Evolutionary conservation across 2,329 filamentous ascomycete species (phyloP), one percentile per base, ranked within the genome.

Genomic region (Alternaria incomplexa): DNA sequence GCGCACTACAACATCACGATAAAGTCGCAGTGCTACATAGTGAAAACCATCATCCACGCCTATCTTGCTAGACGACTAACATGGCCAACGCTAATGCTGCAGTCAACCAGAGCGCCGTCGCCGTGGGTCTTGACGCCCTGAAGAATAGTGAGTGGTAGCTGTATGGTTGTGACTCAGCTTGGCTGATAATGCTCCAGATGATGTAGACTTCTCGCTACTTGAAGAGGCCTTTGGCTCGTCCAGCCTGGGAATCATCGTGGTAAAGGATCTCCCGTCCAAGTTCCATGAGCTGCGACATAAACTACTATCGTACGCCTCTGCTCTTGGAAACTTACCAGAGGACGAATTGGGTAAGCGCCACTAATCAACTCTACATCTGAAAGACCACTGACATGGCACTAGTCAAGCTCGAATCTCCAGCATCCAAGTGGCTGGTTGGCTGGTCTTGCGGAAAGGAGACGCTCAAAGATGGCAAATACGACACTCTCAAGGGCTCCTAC

Each of bases 241-340:
- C 25, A 97, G 93, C 3, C 84, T 98, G 12, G 96, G 96, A 0
- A 97, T 99, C 56, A 90, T 99, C 58, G 84, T 98, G n/a, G 94
- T 99, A 51, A 93, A 91, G 77, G 92, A 93, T 76, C 87, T 98
- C 0, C 92, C 93, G 0, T 66, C 85, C 6, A 84, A 88, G 56
- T 99, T 97, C 73, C 80, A 86, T 13, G 81, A 86, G n/a, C 83
- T 97, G 46, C 88, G 96, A 64, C 87, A 87, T 62, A 87, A 87
- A 63, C 86, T 96, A 3, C 85, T 99, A 7, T 96, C 93, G 0
- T 96, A 96, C 77, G 89, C 93, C 5, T 97, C 93, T 0, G 96
- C 96, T 77, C 88, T 98, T 43, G 96, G 92, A 32, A 93, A 93
- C 67, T 85, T 98, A 5, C 87, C 93, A 6, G 81, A 86, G 25